These are phyloP conservation scores for Ballota nigra DNA, from an alignment of 257 asterid genomes.

Conservation along the genomic window DNA sequence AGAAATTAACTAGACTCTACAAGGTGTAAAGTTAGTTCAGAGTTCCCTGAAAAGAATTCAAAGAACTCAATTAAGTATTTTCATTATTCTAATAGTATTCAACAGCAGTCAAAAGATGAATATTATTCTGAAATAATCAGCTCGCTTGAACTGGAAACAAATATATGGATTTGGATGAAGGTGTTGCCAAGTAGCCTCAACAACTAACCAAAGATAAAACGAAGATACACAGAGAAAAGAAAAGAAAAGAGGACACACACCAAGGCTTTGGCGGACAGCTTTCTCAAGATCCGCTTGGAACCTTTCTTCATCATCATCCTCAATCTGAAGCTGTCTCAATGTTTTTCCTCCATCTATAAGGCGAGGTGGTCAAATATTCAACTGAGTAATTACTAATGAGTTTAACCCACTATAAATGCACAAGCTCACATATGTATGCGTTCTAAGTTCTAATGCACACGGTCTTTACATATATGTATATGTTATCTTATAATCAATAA, in stretches of 20 bases:
- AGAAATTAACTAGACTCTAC: neutral
- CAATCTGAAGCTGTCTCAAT: conserved; percentile 68
- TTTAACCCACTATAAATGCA: neutral
- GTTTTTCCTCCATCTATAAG: conserved; percentile 48
- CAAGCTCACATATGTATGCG: neutral
- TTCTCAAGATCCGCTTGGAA: conserved; percentile 88
- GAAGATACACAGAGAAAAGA: conserved; percentile 6
- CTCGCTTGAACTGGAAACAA: neutral
- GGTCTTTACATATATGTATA: neutral
- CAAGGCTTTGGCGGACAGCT: conserved; percentile 91
- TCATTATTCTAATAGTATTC: conserved; percentile 1
- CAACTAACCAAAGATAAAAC: conserved; percentile 14
- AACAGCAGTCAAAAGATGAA: neutral
- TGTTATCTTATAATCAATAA: neutral
- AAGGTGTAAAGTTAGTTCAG: neutral
- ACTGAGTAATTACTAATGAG: conserved; percentile 17
- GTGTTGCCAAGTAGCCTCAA: neutral
- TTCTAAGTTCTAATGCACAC: neutral
- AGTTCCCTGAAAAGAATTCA: neutral
- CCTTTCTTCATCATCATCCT: conserved; percentile 89
- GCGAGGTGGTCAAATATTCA: conserved; percentile 16
- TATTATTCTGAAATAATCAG: conserved; percentile 6
- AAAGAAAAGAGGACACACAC: conserved; percentile 37
- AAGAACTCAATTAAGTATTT: neutral
- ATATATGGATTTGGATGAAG: neutral